Conservation (phyloP, 768 basidiomycete genomes). For the Strobilomyces confusus region DNA sequence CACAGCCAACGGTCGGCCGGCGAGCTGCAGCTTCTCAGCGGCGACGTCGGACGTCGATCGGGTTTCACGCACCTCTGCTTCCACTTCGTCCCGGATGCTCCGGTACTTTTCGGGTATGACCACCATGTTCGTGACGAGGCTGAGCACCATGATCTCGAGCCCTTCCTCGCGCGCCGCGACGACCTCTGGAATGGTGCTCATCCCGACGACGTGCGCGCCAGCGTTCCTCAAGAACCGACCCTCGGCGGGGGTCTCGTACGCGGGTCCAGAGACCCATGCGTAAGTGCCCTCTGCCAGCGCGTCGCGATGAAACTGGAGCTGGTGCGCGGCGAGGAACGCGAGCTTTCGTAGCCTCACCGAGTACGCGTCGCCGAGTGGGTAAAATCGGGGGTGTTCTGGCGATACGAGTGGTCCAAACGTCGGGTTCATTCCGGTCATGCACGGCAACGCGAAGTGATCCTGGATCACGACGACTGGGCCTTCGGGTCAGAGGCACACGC, state of each 20-base stretch:
- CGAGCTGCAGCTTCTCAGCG: constrained; percentile 42
- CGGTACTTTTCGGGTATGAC: constrained; percentile 64
- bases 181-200: constrained; percentile 92
- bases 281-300: constrained; percentile 80
- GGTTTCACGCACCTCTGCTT: constrained; percentile 57
- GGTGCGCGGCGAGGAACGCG: constrained; percentile 67
- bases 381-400: constrained; percentile 64
- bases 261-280: constrained; percentile 88
- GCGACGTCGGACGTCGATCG: background rate
- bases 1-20: constrained; percentile 47
- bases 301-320: constrained; percentile 47
- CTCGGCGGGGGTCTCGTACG: constrained; percentile 87
- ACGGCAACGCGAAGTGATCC: constrained; percentile 82
- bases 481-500: constrained; percentile 7
- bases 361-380: constrained; percentile 83
- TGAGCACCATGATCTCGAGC: constrained; percentile 72
- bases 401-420: constrained; percentile 69
- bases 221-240: constrained; percentile 68
- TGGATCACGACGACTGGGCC: constrained; percentile 71
- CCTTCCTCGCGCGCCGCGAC: constrained; percentile 74
- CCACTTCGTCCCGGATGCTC: constrained; percentile 70
- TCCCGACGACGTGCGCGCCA: constrained; percentile 89
- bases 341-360: constrained; percentile 65
- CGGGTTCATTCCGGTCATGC: constrained; percentile 72
- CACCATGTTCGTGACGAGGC: constrained; percentile 83